A percentile compares a stretch with the other conserved stretches of the same genome.
phyloP scores from a whole-genome alignment of 2,329 filamentous ascomycete genomes.

The Chaetomium sp. region DNA sequence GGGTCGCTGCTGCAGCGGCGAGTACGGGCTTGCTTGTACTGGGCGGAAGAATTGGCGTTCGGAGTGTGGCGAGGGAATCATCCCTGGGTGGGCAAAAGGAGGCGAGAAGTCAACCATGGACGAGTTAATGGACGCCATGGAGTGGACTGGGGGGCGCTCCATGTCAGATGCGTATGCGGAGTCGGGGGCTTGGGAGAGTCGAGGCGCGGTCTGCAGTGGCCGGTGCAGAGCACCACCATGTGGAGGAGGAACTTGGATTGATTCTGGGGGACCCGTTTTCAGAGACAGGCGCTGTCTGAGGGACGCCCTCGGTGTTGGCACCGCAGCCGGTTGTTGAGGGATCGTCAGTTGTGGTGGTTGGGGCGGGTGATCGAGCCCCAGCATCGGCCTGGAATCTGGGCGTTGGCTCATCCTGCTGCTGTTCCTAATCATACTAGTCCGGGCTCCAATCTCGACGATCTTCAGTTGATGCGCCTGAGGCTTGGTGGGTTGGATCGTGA shows the following conservation, averaged over 20 bases:
- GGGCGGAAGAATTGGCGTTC: constrained; percentile 55
- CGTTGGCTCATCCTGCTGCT: constrained; percentile 2
- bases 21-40: constrained; percentile 57
- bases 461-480: constrained; percentile 16
- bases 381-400: neutral
- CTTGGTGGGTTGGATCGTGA: constrained; percentile 9
- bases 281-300: constrained; percentile 48
- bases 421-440: constrained; percentile 3
- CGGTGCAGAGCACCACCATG: constrained; percentile 31
- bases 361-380: constrained; percentile 8
- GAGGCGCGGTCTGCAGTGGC: constrained; percentile 25
- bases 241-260: constrained; percentile 47
- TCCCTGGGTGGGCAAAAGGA: constrained; percentile 31
- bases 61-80: constrained; percentile 43
- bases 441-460: constrained; percentile 20
- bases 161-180: constrained; percentile 44
- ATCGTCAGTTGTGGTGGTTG: constrained; percentile 14
- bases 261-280: constrained; percentile 45
- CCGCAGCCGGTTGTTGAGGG: constrained; percentile 8
- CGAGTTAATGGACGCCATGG: constrained; percentile 29
- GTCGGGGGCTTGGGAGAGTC: constrained; percentile 35
- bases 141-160: constrained; percentile 35
- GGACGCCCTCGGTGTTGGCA: constrained; percentile 35
- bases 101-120: constrained; percentile 30
- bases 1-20: constrained; percentile 54